Evolutionary conservation across 2,329 filamentous ascomycete species (phyloP).

Genomic region (Fusarium abutilonis): DNA sequence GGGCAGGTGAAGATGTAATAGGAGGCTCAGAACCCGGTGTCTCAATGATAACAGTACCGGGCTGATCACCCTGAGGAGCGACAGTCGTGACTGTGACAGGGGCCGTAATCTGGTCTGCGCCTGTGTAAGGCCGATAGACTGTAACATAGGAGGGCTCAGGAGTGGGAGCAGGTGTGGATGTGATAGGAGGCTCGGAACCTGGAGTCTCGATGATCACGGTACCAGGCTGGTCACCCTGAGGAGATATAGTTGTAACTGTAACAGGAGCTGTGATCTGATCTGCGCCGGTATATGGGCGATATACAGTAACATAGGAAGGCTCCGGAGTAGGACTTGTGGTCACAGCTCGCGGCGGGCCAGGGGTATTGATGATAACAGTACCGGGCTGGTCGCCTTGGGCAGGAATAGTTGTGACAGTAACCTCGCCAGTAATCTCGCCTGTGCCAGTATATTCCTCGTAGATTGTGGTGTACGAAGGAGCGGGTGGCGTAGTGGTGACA

Average conservation of each 20-base stretch:
- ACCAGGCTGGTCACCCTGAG: slow-evolving; percentile 10
- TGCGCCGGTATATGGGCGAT: slow-evolving; percentile 7
- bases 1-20: no score
- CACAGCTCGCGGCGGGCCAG: slow-evolving; percentile 1
- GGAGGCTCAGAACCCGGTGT: slow-evolving; percentile 7
- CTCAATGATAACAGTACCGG: slow-evolving; percentile 28
- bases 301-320: slow-evolving; percentile 20
- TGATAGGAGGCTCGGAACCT: slow-evolving; percentile 7
- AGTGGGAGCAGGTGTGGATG: not conserved
- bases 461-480: slow-evolving; percentile 20
- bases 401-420: slow-evolving; percentile 20
- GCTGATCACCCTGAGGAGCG: slow-evolving; percentile 13
- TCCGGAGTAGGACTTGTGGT: slow-evolving; percentile 8
- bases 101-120: slow-evolving; percentile 5
- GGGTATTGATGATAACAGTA: slow-evolving; percentile 31
- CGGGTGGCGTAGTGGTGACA: slow-evolving; percentile 21
- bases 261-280: slow-evolving; percentile 7
- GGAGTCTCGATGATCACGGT: slow-evolving; percentile 22
- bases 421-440: slow-evolving; percentile 17
- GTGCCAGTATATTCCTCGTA: slow-evolving; percentile 24
- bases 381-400: slow-evolving; percentile 26
- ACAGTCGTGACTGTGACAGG: slow-evolving; percentile 20
- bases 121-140: slow-evolving; percentile 13
- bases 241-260: slow-evolving; percentile 12
- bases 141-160: slow-evolving; percentile 12